Conservation (phyloP, 306 rosid genomes). For the Prunus mira region DNA sequence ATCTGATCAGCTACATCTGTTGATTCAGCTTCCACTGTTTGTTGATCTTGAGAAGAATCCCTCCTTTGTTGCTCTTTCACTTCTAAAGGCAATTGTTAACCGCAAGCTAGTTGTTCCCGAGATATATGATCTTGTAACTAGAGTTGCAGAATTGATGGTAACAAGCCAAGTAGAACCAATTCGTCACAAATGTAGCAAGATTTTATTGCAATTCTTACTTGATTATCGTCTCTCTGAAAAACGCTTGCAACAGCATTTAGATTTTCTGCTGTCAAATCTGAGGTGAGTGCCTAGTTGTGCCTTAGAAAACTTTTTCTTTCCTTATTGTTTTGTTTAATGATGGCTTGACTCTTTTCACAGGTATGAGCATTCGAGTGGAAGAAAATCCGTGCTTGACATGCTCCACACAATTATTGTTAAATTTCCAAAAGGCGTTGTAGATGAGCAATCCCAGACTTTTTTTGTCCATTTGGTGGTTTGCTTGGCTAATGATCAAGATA, state of each 20-base stretch:
- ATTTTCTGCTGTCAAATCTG: conserved; percentile 71
- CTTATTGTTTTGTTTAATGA: background rate
- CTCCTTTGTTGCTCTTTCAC: conserved; percentile 69
- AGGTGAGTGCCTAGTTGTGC: conserved; percentile 39
- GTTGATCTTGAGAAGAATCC: conserved; percentile 71
- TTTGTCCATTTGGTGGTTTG: conserved; percentile 81
- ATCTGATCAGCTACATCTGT: conserved; percentile 55
- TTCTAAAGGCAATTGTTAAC: conserved; percentile 75
- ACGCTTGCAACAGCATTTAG: conserved; percentile 82
- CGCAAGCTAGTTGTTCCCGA: conserved; percentile 74
- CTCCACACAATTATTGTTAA: conserved; percentile 68
- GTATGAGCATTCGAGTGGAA: conserved; percentile 85
- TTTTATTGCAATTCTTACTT: conserved; percentile 78
- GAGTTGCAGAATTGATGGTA: conserved; percentile 87
- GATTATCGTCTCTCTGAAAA: conserved; percentile 68
- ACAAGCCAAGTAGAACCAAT: conserved; percentile 79
- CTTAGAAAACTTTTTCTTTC: conserved; percentile 1
- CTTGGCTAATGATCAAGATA: conserved; percentile 78
- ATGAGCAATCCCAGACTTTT: conserved; percentile 66
- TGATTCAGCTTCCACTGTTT: conserved; percentile 80
- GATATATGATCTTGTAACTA: conserved; percentile 79
- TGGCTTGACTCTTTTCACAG: conserved; percentile 35
- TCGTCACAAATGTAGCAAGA: conserved; percentile 74
- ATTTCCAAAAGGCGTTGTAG: conserved; percentile 67
- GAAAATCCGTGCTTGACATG: conserved; percentile 91